A percentile compares a stretch with the other conserved stretches of the same genome.
These are phyloP conservation scores for Hypoxylon rubiginosum DNA, from an alignment of 2,329 filamentous ascomycete species.

Conservation along the genomic window DNA sequence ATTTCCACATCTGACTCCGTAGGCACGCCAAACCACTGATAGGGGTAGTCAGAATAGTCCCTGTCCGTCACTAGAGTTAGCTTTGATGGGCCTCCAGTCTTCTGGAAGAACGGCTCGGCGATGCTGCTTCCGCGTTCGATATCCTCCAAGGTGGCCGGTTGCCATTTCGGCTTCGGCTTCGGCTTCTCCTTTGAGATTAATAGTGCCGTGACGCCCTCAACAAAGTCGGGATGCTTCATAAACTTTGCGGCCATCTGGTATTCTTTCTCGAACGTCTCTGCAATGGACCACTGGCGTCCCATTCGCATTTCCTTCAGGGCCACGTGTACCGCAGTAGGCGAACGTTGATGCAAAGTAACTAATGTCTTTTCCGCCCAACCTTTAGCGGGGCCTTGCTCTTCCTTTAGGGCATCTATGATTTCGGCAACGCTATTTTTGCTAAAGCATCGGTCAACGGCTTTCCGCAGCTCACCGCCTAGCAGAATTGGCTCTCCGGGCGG, in stretches of 20 bases:
- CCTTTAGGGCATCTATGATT: constrained; percentile 77
- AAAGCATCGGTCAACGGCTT: constrained; percentile 89
- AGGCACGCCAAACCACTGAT: constrained; percentile 78
- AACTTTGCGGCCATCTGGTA: constrained; percentile 87
- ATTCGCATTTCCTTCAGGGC: constrained; percentile 85
- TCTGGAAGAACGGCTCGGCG: constrained; percentile 76
- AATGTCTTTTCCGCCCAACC: constrained; percentile 86
- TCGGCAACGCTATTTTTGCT: constrained; percentile 73
- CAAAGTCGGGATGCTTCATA: constrained; percentile 93
- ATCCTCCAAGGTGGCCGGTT: constrained; percentile 78
- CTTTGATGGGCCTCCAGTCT: constrained; percentile 58
- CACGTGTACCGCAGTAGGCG: constrained; percentile 89
- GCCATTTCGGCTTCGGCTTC: constrained; percentile 75
- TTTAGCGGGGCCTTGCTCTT: constrained; percentile 66
- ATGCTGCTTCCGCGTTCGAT: constrained; percentile 69
- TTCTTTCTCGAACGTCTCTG: constrained; percentile 87
- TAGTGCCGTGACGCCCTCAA: constrained; percentile 87
- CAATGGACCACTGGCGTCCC: constrained; percentile 82
- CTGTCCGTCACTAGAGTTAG: constrained; percentile 73
- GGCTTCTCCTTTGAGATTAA: constrained; percentile 75
- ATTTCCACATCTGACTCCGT: constrained; percentile 72
- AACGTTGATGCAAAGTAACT: constrained; percentile 80
- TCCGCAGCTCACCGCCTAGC: constrained; percentile 77
- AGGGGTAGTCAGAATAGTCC: constrained; percentile 81
- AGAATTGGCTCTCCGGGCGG: constrained; percentile 79